Percentiles rank a stretch among this genome's conserved stretches.
Evolutionary conservation across 2,329 filamentous ascomycete genomes (phyloP).

Genomic region (Stagonosporopsis vannaccii): DNA sequence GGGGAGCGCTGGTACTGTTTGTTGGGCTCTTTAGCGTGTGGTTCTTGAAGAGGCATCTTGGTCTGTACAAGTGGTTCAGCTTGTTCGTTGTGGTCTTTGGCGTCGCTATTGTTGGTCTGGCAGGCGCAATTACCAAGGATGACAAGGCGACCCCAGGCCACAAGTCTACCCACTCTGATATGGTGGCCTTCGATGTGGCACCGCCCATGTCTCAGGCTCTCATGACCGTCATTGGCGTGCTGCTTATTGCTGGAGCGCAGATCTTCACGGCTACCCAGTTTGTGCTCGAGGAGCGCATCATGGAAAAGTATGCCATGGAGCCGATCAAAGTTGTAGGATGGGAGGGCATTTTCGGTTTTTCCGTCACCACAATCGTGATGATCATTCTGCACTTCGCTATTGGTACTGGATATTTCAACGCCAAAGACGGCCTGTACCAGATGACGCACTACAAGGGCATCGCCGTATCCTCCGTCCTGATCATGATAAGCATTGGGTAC

Average conservation of each 20-base stretch:
- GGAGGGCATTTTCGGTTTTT: conserved; percentile 93
- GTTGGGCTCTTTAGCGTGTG: conserved; percentile 94
- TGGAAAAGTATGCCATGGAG: conserved; percentile 79
- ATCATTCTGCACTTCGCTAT: conserved; percentile 78
- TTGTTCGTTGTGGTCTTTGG: conserved; percentile 86
- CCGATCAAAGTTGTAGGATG: conserved; percentile 93
- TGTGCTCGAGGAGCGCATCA: conserved; percentile 91
- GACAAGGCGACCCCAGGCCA: conserved; percentile 57
- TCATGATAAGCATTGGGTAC: conserved; percentile 98
- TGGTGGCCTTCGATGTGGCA: conserved; percentile 32
- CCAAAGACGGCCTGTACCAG: conserved; percentile 82
- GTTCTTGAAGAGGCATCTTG: conserved; percentile 81
- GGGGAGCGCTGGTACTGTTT: conserved; percentile 92
- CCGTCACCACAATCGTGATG: conserved; percentile 80
- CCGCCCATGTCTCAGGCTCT: conserved; percentile 61
- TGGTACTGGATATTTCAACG: conserved; percentile 89
- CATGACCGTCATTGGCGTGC: conserved; percentile 79
- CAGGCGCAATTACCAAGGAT: conserved; percentile 81
- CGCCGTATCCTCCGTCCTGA: conserved; percentile 79
- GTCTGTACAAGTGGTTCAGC: conserved; percentile 90
- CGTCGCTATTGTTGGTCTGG: conserved; percentile 87
- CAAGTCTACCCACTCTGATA: conserved; percentile 30
- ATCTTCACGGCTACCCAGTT: conserved; percentile 98
- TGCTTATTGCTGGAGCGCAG: conserved; percentile 91
- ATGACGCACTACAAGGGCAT: conserved; percentile 76